phyloP scores from a whole-genome alignment of 805 yeast species.

The Metschnikowia santaceciliae region DNA sequence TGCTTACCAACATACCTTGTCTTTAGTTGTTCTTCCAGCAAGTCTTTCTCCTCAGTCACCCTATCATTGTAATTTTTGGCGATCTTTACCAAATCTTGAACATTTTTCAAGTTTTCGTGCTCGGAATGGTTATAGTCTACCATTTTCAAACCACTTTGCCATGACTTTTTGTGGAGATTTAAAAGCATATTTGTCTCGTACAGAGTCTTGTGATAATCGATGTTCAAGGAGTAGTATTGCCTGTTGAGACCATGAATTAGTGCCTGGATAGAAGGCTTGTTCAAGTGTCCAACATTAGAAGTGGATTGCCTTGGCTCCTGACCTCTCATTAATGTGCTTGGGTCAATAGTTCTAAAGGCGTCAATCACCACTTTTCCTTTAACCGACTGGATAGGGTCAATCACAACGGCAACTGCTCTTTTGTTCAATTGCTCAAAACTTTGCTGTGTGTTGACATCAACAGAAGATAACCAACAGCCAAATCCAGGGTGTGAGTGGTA shows the following conservation, averaged over 20 bases:
- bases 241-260: constrained; percentile 95
- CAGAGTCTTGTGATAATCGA: constrained; percentile 89
- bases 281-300: constrained; percentile 89
- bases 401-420: constrained; percentile 96
- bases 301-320: constrained; percentile 98
- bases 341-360: constrained; percentile 91
- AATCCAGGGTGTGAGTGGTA: constrained; percentile 99
- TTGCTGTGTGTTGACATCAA: constrained; percentile 96
- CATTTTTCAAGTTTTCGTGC: constrained; percentile 65
- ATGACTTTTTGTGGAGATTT: constrained; percentile 89
- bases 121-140: constrained; percentile 76
- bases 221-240: constrained; percentile 91
- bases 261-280: constrained; percentile 96
- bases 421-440: constrained; percentile 94
- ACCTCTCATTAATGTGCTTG: constrained; percentile 86
- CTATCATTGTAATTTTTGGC: constrained; percentile 87
- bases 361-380: constrained; percentile 98
- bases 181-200: constrained; percentile 90
- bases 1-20: constrained; percentile 97
- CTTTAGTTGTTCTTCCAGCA: constrained; percentile 82
- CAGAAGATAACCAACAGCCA: constrained; percentile 99
- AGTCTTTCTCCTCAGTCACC: constrained; percentile 86
- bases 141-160: constrained; percentile 90
- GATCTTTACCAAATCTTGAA: constrained; percentile 78
- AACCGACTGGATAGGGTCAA: constrained; percentile 97